Conservation (phyloP, 495 filamentous ascomycete genomes). For the Thermothielavioides terrestris region DNA sequence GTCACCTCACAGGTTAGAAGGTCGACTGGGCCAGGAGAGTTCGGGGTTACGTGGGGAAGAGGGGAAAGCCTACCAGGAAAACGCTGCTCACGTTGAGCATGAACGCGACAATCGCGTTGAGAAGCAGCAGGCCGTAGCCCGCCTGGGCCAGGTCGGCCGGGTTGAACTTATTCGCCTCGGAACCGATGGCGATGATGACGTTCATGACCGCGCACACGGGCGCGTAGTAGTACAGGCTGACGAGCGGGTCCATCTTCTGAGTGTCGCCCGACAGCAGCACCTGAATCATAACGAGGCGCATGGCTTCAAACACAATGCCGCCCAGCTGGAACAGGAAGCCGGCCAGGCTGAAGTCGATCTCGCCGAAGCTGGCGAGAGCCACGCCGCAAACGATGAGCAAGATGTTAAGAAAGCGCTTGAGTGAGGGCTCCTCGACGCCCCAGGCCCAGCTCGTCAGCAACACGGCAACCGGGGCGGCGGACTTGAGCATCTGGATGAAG, state of each 20-base stretch:
- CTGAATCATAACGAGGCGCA: constrained; percentile 72
- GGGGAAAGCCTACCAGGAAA: constrained; percentile 48
- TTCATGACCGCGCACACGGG: constrained; percentile 74
- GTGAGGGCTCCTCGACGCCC: constrained; percentile 50
- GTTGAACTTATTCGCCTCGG: constrained; percentile 49
- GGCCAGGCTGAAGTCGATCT: constrained; percentile 60
- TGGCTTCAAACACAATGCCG: constrained; percentile 65
- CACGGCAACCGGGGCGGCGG: constrained; percentile 59
- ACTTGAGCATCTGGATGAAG: constrained; percentile 82
- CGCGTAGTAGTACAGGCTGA: constrained; percentile 78
- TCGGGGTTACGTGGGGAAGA: background rate
- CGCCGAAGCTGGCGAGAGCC: constrained; percentile 62
- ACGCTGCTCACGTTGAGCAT: constrained; percentile 69
- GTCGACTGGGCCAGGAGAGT: no score
- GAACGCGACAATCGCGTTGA: constrained; percentile 69
- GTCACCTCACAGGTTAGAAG: no score
- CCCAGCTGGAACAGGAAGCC: constrained; percentile 65
- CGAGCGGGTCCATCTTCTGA: constrained; percentile 72
- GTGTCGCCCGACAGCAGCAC: constrained; percentile 57
- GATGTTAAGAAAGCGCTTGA: constrained; percentile 56
- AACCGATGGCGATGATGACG: constrained; percentile 50
- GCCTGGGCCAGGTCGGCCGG: constrained; percentile 46
- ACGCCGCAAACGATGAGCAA: constrained; percentile 68
- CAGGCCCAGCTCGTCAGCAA: constrained; percentile 59
- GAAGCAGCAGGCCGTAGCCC: constrained; percentile 49